phyloP scores from a whole-genome alignment of 208 protist species.

The Leishmania major region DNA sequence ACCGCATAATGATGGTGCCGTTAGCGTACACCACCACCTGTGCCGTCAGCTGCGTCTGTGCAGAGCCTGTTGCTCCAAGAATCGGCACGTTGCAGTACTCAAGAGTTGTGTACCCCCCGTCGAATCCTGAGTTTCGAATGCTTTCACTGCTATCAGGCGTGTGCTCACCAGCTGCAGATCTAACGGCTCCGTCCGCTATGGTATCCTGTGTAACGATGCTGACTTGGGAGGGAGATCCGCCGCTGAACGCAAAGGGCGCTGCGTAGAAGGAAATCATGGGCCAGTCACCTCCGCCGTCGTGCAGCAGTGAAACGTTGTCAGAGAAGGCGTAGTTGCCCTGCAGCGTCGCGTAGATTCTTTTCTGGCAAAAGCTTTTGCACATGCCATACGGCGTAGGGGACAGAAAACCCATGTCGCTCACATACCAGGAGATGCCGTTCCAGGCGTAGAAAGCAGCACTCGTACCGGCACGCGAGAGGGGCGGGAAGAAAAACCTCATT shows the following conservation, averaged over 20 bases:
- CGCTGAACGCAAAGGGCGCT: neutral
- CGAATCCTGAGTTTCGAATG: no score
- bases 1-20: slow-evolving; percentile 57
- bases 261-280: slow-evolving; percentile 49
- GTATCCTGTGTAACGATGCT: slow-evolving; percentile 6
- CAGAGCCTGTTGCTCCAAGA: neutral
- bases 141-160: no score
- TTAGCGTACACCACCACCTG: slow-evolving; percentile 48
- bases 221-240: neutral
- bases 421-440: slow-evolving; percentile 27
- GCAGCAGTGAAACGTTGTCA: neutral
- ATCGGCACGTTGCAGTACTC: slow-evolving; percentile 24
- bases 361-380: slow-evolving; percentile 35
- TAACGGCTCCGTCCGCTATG: neutral
- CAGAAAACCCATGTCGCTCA: slow-evolving; percentile 40
- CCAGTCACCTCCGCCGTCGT: slow-evolving; percentile 37
- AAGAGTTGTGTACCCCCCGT: slow-evolving; percentile 1
- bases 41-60: slow-evolving; percentile 27
- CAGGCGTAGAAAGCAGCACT: slow-evolving; percentile 38
- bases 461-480: neutral
- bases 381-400: slow-evolving; percentile 37
- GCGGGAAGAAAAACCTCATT: neutral
- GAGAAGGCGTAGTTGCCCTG: slow-evolving; percentile 29
- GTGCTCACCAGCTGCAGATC: no score
- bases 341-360: slow-evolving; percentile 10